Base-by-base conservation (phyloP, 2,329 filamentous ascomycete species). In the Davidsoniella eucalypti region DNA sequence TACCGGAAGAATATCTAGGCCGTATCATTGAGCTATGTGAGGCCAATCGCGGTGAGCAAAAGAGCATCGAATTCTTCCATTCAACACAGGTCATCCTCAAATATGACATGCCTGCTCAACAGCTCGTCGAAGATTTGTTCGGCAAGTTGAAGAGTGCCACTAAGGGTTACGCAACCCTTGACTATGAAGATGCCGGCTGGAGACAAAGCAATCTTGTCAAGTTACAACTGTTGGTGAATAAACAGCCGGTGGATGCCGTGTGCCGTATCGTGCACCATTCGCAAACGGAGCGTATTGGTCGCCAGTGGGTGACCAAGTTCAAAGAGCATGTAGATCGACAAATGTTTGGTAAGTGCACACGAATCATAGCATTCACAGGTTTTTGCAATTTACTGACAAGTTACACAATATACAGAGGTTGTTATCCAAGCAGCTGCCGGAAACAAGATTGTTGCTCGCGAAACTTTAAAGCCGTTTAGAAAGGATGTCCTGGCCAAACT, bases 141-240 rank as follows among this genome's bases (percentile, higher is more conserved):
- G 92, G 92, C 48, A 95, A 94, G 65, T 72, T 98, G 49, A 98
- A 98, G 64, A 86, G 87, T 37, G 76, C 79, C 0, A 95, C 88
- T 2, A 95, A 94, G 63, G 92, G 92, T 9, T 98, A 98, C 59
- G 92, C 92, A 0, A 92, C 84, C 36, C 75, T 98, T 4, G 92
- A 98, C 64, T 98, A 98, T 62, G 92, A 98, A 66, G 92, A 98
- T 58, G 83, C 87, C 0, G 90, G 85, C 0, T 98, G 87, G 76
- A 78, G 82, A 18, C 68, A 76, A 54, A 86, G 83, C 59, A 79
- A 80, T 54, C 79, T 98, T 39, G 78, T 86, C 54, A 96, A 95
- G 65, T 72, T 98, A 36, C 87, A 95, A 63, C 71, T 98, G 2
- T 75, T 96, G 6, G 90, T 98, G 55, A 98, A 98, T 65, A 93